Evolutionary conservation across 2,329 filamentous ascomycete genomes (phyloP).

Genomic region (Fusarium pseudograminearum): DNA sequence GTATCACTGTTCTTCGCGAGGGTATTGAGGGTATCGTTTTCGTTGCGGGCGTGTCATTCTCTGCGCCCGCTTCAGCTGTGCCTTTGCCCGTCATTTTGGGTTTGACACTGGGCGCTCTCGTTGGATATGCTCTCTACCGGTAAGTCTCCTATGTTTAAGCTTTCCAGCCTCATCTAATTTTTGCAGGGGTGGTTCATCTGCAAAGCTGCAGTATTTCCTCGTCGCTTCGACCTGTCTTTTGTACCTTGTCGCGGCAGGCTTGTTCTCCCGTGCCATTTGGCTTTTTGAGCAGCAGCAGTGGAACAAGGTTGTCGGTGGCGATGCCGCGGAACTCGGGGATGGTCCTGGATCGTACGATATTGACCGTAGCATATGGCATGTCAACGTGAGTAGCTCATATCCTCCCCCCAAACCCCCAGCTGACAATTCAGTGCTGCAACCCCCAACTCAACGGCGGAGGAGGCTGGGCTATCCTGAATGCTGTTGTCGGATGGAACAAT

Average conservation of each 20-base stretch:
- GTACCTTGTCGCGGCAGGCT: conserved; percentile 84
- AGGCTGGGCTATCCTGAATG: conserved; percentile 90
- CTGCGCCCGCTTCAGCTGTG: conserved; percentile 78
- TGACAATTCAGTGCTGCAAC: conserved; percentile 75
- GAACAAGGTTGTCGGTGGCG: conserved; percentile 72
- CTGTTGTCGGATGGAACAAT: conserved; percentile 88
- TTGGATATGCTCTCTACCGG: conserved; percentile 84
- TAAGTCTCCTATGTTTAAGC: conserved; percentile 52
- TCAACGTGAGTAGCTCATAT: conserved; percentile 72
- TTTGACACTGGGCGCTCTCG: conserved; percentile 71
- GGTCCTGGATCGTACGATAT: conserved; percentile 86
- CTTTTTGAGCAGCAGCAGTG: conserved; percentile 78
- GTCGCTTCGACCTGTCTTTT: conserved; percentile 84
- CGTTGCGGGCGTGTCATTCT: conserved; percentile 84
- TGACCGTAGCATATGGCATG: conserved; percentile 81
- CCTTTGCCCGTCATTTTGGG: conserved; percentile 82
- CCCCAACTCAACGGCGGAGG: conserved; percentile 77
- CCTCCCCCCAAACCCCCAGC: neutral
- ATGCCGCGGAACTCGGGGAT: conserved; percentile 61
- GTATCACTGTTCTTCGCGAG: conserved; percentile 86
- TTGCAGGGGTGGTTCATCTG: conserved; percentile 57
- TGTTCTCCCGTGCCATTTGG: conserved; percentile 84
- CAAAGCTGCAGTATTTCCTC: conserved; percentile 77
- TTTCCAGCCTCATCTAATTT: conserved; percentile 3
- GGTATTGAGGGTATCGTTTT: conserved; percentile 92